Conservation (phyloP, 1,284 basidiomycete genomes). For the Schizopora paradoxa region DNA sequence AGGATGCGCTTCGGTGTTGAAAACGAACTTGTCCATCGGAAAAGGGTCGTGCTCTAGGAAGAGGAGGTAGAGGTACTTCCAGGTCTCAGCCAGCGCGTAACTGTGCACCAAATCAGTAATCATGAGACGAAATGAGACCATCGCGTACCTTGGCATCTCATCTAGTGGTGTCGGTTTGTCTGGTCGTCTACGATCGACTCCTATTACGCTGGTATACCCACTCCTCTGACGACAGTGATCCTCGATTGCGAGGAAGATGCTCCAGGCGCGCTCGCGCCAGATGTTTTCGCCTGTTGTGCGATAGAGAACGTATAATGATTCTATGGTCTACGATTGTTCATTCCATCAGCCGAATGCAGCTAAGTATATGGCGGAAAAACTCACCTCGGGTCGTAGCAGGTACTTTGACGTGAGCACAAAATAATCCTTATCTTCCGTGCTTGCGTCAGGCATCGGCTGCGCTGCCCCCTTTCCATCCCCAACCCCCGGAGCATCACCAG, state of each 20-base stretch:
- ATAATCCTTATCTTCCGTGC: constrained; percentile 33
- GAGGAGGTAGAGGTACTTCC: constrained; percentile 26
- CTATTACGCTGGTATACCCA: constrained; percentile 54
- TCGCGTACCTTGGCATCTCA: constrained; percentile 61
- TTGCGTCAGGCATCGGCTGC: constrained; percentile 6
- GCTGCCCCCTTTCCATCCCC: constrained; percentile 29
- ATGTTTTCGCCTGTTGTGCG: constrained; percentile 60
- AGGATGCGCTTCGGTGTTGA: constrained; percentile 30
- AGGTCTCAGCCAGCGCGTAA: constrained; percentile 71
- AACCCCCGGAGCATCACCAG: constrained; percentile 50
- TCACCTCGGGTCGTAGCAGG: constrained; percentile 63
- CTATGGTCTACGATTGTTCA: constrained; percentile 55
- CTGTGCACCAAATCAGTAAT: constrained; percentile 28
- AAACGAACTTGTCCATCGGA: constrained; percentile 25
- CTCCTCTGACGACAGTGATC: constrained; percentile 44
- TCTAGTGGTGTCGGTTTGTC: constrained; percentile 33
- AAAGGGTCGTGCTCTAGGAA: constrained; percentile 23
- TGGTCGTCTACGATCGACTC: constrained; percentile 39
- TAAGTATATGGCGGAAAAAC: background rate
- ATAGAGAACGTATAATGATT: constrained; percentile 68
- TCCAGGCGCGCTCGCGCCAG: constrained; percentile 77
- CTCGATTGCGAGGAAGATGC: constrained; percentile 67
- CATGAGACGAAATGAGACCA: background rate
- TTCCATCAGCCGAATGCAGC: background rate
- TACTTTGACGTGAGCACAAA: constrained; percentile 37